These are phyloP conservation scores for Rhodotorula babjevae DNA, from an alignment of 768 basidiomycete species.

Conservation along the genomic window DNA sequence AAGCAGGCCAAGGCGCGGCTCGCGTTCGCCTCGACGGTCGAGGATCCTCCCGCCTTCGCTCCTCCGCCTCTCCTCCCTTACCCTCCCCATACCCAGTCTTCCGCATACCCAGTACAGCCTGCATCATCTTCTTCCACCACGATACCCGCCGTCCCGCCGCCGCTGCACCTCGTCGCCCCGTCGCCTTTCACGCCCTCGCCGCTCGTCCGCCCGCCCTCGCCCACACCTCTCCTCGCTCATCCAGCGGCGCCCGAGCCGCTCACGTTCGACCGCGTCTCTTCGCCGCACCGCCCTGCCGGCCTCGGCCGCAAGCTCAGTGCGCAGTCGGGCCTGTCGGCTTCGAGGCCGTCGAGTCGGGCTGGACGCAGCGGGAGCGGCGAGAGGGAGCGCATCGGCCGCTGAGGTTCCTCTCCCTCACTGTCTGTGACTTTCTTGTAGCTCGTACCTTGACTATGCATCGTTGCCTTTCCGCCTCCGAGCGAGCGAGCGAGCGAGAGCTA, in stretches of 20 bases:
- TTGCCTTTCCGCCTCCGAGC: no score
- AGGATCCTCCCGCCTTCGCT: neutral
- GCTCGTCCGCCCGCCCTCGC: neutral
- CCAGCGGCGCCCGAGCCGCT: constrained; percentile 1
- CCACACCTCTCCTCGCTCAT: no score
- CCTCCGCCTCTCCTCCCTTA: neutral
- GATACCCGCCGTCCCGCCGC: neutral
- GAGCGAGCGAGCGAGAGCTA: no score
- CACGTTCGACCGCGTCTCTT: constrained; percentile 23
- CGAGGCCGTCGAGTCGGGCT: constrained; percentile 3
- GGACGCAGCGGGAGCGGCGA: neutral
- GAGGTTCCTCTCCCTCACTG: neutral
- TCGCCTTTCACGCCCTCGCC: neutral
- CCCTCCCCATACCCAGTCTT: neutral
- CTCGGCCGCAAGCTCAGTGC: constrained; percentile 17
- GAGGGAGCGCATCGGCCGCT: constrained; percentile 3
- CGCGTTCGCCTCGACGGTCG: neutral
- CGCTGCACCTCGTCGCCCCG: neutral
- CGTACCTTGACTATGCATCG: neutral
- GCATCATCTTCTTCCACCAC: neutral
- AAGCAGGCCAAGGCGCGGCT: constrained; percentile 16
- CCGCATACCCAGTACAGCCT: neutral
- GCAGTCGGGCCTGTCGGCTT: constrained; percentile 13
- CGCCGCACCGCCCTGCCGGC: neutral
- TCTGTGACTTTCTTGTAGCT: neutral